Base-by-base conservation (phyloP, 2,329 filamentous ascomycete species). In the Amphichorda felina region DNA sequence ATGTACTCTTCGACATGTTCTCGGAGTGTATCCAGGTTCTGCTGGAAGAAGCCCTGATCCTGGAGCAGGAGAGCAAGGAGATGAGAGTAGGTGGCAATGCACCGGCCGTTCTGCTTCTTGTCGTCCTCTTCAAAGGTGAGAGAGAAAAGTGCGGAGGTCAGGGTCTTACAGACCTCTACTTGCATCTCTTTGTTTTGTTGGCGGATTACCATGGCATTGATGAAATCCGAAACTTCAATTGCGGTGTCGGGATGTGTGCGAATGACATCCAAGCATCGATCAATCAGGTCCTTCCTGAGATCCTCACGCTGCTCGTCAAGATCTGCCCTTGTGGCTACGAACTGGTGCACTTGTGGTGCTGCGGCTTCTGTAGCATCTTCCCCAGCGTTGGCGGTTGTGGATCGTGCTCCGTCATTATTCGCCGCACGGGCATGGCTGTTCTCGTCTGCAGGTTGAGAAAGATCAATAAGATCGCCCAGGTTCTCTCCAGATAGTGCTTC, bases 141-240 rank as follows among this genome's bases (percentile, higher is more conserved):
- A 5, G 78, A 82, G 46, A 93, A 80, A 10, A 99, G 63, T 1
- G 87, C 93, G 48, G 83, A 80, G 4, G 88, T 79, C 31, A 98
- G 64, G 0, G 87, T 93, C 34, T 80, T 75, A 13, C 84, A 87
- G 45, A 94, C 81, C 37, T 91, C 83, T 41, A 76, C 74, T 28
- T 80, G 59, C 50, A 69, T 50, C 37, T 70, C 64, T 57, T 72
- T 49, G 56, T 70, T 45, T 56, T 70, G 43, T 56, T 74, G 53
- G 72, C 77, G 50, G 51, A 72, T 45, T 61, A 80, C 73, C 17
- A 86, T 79, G 4, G 80, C 78, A 26, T 73, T 73, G 37, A 98
- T 88, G 15, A 98, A 67, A 48, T 95, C 88, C 0, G 87, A 76
- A 32, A 98, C 68, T 50, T 96, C 89, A 47, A 95, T 91, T 0